Evolutionary conservation across 2,329 filamentous ascomycete species (phyloP).

Genomic region (Aspergillus sclerotialis): DNA sequence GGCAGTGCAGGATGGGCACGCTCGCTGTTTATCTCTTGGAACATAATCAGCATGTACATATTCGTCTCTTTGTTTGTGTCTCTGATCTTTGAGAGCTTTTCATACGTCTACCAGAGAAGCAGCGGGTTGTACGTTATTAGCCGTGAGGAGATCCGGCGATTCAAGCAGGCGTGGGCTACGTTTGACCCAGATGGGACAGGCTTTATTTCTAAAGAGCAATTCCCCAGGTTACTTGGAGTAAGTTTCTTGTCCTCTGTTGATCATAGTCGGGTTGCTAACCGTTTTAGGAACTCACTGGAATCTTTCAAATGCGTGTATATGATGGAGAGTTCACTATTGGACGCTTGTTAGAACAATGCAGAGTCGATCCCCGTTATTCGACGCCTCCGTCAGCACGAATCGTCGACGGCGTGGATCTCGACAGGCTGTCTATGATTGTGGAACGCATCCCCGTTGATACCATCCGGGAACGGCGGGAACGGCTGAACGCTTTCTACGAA

Average conservation of each 20-base stretch:
- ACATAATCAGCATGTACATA: constrained; percentile 99
- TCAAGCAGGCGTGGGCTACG: constrained; percentile 97
- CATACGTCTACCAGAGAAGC: constrained; percentile 95
- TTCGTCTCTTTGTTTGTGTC: constrained; percentile 98
- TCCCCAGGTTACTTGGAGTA: constrained; percentile 77
- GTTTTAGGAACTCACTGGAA: constrained; percentile 69
- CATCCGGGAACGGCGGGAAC: constrained; percentile 66
- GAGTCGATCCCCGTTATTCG: constrained; percentile 48
- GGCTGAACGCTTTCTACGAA: constrained; percentile 93
- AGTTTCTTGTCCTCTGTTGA: constrained; percentile 19
- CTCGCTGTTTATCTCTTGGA: constrained; percentile 89
- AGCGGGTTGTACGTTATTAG: constrained; percentile 87
- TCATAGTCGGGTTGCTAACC: constrained; percentile 4
- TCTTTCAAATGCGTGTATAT: constrained; percentile 97
- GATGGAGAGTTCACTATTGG: constrained; percentile 80
- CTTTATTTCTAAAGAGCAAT: constrained; percentile 82
- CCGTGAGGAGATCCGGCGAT: constrained; percentile 86
- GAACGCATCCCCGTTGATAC: constrained; percentile 64
- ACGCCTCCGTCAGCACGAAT: constrained; percentile 30
- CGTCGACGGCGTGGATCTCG: constrained; percentile 59
- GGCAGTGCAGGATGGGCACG: constrained; percentile 85
- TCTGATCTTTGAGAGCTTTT: constrained; percentile 98
- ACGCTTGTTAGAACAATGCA: constrained; percentile 80
- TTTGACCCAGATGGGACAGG: constrained; percentile 88
- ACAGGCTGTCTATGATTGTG: constrained; percentile 67